phyloP scores from a whole-genome alignment of 2,329 filamentous ascomycete genomes.

The Stemphylium beticola region DNA sequence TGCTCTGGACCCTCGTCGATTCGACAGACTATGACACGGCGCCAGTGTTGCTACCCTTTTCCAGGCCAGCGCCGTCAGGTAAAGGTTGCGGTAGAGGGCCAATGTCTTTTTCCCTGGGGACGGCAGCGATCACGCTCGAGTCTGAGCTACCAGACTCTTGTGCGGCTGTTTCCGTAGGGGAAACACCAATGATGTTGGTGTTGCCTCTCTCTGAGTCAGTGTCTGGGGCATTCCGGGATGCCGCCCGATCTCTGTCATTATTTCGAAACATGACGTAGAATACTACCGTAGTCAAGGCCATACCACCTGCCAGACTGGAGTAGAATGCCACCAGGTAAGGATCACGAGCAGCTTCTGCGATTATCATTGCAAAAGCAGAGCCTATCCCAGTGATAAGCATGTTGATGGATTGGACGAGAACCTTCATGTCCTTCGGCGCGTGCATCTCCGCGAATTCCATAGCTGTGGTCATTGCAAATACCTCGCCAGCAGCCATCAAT shows the following conservation, averaged over 20 bases:
- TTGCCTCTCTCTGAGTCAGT: neutral
- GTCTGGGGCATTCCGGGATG: neutral
- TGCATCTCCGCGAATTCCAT: slow-evolving; percentile 54
- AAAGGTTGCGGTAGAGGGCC: too few species aligned
- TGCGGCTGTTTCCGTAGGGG: too few species aligned
- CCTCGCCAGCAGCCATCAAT: slow-evolving; percentile 50
- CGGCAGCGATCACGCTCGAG: neutral
- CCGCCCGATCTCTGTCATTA: slow-evolving; percentile 19
- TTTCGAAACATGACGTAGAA: slow-evolving; percentile 36
- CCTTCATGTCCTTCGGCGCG: slow-evolving; percentile 52
- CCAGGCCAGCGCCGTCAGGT: too few species aligned
- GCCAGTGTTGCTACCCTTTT: too few species aligned
- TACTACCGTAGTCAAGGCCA: slow-evolving; percentile 27
- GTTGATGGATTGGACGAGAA: slow-evolving; percentile 45
- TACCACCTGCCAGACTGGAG: slow-evolving; percentile 28
- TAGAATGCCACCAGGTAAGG: slow-evolving; percentile 41
- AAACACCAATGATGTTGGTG: neutral
- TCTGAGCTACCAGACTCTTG: neutral
- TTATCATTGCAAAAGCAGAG: slow-evolving; percentile 38
- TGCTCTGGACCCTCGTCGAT: too few species aligned
- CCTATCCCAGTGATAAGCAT: slow-evolving; percentile 43
- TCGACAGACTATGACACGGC: too few species aligned
- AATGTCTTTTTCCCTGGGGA: neutral
- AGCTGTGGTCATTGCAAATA: slow-evolving; percentile 52
- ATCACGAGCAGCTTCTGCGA: slow-evolving; percentile 40